Evolutionary conservation across 352 stramenopile species (phyloP).

Genomic region (Discostella stelligera): DNA sequence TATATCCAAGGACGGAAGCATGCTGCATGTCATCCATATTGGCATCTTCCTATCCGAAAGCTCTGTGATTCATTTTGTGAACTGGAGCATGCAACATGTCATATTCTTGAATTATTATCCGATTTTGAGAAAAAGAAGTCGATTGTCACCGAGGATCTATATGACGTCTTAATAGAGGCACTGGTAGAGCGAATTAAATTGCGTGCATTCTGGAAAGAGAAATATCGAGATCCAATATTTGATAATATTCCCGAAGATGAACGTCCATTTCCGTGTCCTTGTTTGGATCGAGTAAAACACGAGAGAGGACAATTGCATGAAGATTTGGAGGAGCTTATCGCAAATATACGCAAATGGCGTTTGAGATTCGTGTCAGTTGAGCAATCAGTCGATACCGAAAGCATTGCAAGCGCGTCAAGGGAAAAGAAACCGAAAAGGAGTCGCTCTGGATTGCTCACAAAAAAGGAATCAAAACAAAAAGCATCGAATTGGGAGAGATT

Average conservation of each 20-base stretch:
- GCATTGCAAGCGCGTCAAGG: not conserved
- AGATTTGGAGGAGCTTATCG: slow-evolving; percentile 24
- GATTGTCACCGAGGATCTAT: slow-evolving; percentile 53
- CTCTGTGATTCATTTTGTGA: slow-evolving; percentile 45
- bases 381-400: slow-evolving; percentile 1
- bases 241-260: slow-evolving; percentile 31
- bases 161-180: slow-evolving; percentile 63
- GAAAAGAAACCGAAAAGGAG: slow-evolving; percentile 17
- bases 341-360: slow-evolving; percentile 42
- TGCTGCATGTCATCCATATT: slow-evolving; percentile 62
- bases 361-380: slow-evolving; percentile 38
- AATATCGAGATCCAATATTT: slow-evolving; percentile 54
- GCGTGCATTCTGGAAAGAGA: slow-evolving; percentile 49
- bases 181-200: slow-evolving; percentile 46
- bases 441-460: slow-evolving; percentile 39
- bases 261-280: slow-evolving; percentile 34
- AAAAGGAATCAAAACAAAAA: slow-evolving; percentile 61
- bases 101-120: slow-evolving; percentile 31
- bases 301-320: slow-evolving; percentile 10
- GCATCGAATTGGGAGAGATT: slow-evolving; percentile 60
- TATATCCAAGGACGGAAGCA: slow-evolving; percentile 72
- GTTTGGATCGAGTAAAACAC: slow-evolving; percentile 30
- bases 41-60: slow-evolving; percentile 54
- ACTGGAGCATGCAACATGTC: slow-evolving; percentile 37
- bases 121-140: slow-evolving; percentile 6